phyloP scores from a whole-genome alignment of 768 basidiomycete genomes.

The Daedaleopsis sinensis region DNA sequence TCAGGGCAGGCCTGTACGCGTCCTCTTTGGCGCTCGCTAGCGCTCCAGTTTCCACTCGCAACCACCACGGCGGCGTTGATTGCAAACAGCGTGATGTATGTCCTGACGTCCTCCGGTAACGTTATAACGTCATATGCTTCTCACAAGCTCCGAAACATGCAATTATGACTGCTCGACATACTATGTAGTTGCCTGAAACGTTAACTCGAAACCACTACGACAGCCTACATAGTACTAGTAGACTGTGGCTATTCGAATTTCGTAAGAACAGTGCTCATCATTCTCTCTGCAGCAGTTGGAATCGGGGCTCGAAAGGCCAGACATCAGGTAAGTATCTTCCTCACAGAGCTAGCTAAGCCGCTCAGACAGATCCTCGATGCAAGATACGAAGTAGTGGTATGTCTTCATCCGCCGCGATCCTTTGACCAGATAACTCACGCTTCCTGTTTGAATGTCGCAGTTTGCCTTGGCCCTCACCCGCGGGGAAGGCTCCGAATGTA shows the following conservation, averaged over 20 bases:
- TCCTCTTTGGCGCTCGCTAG: background rate
- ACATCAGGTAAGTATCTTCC: constrained; percentile 29
- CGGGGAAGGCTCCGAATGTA: constrained; percentile 25
- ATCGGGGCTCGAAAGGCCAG: constrained; percentile 22
- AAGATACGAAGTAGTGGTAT: constrained; percentile 28
- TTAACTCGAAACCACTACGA: constrained; percentile 3
- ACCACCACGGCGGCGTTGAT: background rate
- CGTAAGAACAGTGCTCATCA: constrained; percentile 27
- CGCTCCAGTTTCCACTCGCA: background rate
- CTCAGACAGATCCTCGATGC: constrained; percentile 28
- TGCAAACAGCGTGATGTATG: background rate
- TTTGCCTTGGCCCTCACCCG: constrained; percentile 32
- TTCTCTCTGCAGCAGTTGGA: constrained; percentile 27
- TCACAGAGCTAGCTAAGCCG: constrained; percentile 31
- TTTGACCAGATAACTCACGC: background rate
- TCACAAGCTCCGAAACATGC: background rate
- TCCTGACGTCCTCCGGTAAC: background rate
- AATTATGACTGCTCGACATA: background rate
- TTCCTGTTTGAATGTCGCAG: constrained; percentile 3
- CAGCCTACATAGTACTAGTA: background rate
- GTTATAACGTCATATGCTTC: background rate
- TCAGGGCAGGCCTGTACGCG: constrained; percentile 20
- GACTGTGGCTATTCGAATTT: too few species aligned
- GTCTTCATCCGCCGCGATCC: background rate
- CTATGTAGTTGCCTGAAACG: background rate